Base-by-base conservation (phyloP, 2,329 filamentous ascomycete species). In the Stagonosporopsis vannaccii region DNA sequence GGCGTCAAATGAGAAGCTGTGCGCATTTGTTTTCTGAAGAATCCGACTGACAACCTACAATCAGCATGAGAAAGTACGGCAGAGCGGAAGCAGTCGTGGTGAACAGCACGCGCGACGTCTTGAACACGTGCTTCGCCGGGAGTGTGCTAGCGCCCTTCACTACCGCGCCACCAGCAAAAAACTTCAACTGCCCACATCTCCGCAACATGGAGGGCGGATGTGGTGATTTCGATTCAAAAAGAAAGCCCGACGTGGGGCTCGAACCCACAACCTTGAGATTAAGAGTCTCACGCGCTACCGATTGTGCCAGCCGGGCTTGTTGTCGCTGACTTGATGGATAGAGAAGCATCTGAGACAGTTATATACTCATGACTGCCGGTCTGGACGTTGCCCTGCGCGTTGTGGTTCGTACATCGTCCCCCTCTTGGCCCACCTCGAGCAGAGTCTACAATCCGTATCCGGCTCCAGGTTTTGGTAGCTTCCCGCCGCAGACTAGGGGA, bases 231-330 rank as follows among this genome's bases (percentile, higher is more conserved):
- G 28, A 42, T 20, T 32, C 50, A 53, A 53, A 53, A 49, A 46
- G 35, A 32, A 59, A 52, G 59, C 61, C 61, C 52, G 57, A 65
- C 60, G 78, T 77, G 35, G 35, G 35, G 35, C 35, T 81, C 79
- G 80, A 82, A 84, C 82, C 79, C 79, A 76, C 62, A 65, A 65
- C 64, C 64, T 67, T 67, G 64, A 67, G 64, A 67, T 67, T 69
- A 69, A 56, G 53, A 56, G 53, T 56, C 53, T 56, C 53, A 56
- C 53, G 53, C 53, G 53, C 53, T 56, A 56, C 53, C 66, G 66
- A 69, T 69, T 69, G 65, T 66, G 62, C 65, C 65, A 67, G 61
- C 65, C 65, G 59, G 65, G 65, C 65, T 61, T 37, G 40, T 51
- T 44, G 43, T 44, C 20, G 30, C 28, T 56, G 26, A 40, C 51